Evolutionary conservation across 1,284 basidiomycete species (phyloP), one percentile per base, ranked within the genome.

Genomic region (Rhodotorula glutinis): DNA sequence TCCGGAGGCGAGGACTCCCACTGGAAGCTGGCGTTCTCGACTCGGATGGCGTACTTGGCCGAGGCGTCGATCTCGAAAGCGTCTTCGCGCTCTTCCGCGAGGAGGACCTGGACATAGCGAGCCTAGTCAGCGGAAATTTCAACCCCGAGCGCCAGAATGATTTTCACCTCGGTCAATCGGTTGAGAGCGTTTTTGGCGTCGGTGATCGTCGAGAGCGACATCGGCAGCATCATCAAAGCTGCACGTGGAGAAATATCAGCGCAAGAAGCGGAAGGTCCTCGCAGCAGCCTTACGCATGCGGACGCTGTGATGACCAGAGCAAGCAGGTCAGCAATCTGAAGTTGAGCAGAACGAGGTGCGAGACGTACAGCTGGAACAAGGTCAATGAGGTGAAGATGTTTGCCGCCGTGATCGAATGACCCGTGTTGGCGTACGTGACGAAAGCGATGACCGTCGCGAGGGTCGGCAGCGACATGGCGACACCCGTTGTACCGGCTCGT

Each of bases 361-460:
- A 14, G 11, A 52, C 58, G 49, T 21, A 59, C 58, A 92, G 79
- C 74, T 88, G 87, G 82, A 91, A 90, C 66, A 88, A 82, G 68
- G 88, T 86, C 19, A 92, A 78, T 17, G 86, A 85, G 23, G 84
- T 84, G 79, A 92, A 92, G 68, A 91, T 87, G 72, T 84, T 82
- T 3, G 87, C 86, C 11, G 88, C 80, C 72, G 86, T 83, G 47
- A 91, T 83, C 4, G 82, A 74, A 76, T 90, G 86, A 3, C 86
- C 86, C 38, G 81, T 85, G 19, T 87, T 79, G 1, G 83, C 82
- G 75, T 90, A 91, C 2, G 88, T 87, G 64, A 94, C 83, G 76
- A 97, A 95, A 0, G 91, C 85, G 40, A 96, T 75, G 25, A 97
- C 90, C 16, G 90, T 87, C 0, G 91, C 91, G 30, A 97, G 79